Evolutionary conservation across 345 rosid species (phyloP), one percentile per base, ranked within the genome.

Genomic region (Eutrema heterophyllum): DNA sequence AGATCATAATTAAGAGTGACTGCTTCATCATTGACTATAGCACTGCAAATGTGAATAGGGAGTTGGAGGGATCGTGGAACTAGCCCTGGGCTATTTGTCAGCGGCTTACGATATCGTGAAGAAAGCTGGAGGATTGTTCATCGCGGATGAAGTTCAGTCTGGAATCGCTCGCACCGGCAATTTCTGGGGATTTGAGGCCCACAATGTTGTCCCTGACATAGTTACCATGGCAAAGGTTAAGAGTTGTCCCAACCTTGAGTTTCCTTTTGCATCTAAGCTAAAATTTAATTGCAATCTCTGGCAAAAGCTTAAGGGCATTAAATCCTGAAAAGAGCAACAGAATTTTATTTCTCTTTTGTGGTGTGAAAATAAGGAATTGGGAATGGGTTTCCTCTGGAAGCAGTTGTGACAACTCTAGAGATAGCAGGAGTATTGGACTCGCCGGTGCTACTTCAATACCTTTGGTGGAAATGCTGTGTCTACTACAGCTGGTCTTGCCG

Each of bases 211-310:
- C 80, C 99, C 99, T 75, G 99, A 92, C 84, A 92, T 96, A 9
- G 99, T 96, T 30, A 96, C 99, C 49, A 87, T 92, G 97, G 98
- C 98, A 62, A 96, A 96, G 99, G 99, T 95, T 64, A 54, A n/a
- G 59, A 60, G 21, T 76, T 59, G 76, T 78, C 16, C 32, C 78
- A 21, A 36, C 30, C 15, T 55, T 48, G 6, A 35, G 13, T 33
- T 54, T 53, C 15, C 16, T 50, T 32, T 26, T 9, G 51, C 24
- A 21, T 21, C 24, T 21, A 21, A 21, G 24, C 24, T 21, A 21
- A 21, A 21, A 21, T 21, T 21, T 21, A 21, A 21, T 21, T n/a
- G n/a, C n/a, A n/a, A n/a, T n/a, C n/a, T n/a, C n/a, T n/a, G n/a
- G n/a, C n/a, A n/a, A n/a, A n/a, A n/a, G n/a, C n/a, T n/a, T n/a